Evolutionary conservation across 495 filamentous ascomycete genomes (phyloP).

Genomic region (Penicillium atrosanguineum): DNA sequence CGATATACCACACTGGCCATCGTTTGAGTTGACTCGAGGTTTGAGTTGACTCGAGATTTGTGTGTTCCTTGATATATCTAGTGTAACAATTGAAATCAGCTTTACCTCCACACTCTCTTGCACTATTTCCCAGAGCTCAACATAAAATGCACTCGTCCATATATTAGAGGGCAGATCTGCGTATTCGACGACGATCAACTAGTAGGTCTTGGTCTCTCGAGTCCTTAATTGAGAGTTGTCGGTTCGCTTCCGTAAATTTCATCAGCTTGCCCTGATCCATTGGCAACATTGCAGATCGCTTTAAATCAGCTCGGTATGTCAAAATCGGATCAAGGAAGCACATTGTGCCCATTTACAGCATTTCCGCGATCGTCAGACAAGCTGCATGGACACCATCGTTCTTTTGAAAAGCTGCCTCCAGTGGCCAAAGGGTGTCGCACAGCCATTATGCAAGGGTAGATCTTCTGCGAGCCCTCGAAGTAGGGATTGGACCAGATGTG

Average conservation of each 20-base stretch:
- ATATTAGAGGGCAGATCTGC: too few species aligned
- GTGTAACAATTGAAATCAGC: too few species aligned
- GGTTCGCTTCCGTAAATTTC: constrained; percentile 33
- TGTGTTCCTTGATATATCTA: too few species aligned
- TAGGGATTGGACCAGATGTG: constrained; percentile 44
- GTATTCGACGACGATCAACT: too few species aligned
- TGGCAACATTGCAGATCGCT: constrained; percentile 35
- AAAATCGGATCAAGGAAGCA: constrained; percentile 48
- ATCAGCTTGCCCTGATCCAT: constrained; percentile 41
- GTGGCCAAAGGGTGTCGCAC: constrained; percentile 43
- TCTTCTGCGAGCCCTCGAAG: constrained; percentile 43
- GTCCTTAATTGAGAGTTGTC: constrained; percentile 31
- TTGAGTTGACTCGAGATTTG: too few species aligned
- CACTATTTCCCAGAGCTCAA: too few species aligned
- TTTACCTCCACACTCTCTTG: too few species aligned
- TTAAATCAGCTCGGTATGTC: constrained; percentile 39
- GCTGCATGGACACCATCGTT: constrained; percentile 42
- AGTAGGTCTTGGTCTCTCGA: constrained; percentile 29
- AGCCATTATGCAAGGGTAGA: constrained; percentile 38
- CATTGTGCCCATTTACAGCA: constrained; percentile 45
- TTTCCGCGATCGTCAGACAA: constrained; percentile 40
- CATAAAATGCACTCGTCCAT: too few species aligned
- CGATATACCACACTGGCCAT: too few species aligned
- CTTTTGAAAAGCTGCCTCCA: constrained; percentile 34
- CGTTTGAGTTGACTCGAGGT: too few species aligned